Base-by-base conservation (phyloP, 2,329 filamentous ascomycete genomes). In the Pyrenochaeta sp. region DNA sequence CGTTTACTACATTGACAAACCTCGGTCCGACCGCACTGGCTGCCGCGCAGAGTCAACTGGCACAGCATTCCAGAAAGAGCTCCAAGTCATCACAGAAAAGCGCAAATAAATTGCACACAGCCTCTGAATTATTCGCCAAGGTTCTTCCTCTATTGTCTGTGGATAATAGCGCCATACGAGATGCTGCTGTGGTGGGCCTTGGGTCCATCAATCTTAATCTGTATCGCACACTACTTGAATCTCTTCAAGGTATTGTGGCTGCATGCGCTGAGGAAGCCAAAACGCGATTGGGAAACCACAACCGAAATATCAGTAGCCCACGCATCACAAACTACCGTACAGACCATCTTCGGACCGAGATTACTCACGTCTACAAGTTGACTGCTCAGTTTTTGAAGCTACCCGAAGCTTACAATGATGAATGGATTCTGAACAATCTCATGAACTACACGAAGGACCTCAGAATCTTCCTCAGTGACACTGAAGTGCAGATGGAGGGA, bases 161-260 rank as follows among this genome's bases (percentile, higher is more conserved):
- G 1, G 88, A 90, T 2, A 92, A 93, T 12, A 84, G 88, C 22
- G 90, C 91, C 0, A 92, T 99, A 19, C 86, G 95, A 50, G 92
- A 95, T 66, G 93, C 95, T 1, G 93, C 97, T 15, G 95, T 98
- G 9, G 85, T 91, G 30, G 93, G 94, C 2, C 87, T 99, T 72
- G 95, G 95, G 0, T 96, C 94, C 0, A 97, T 98, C 74, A 98
- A 98, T 71, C 88, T 92, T 52, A 94, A 96, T 68, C 90, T 98
- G 5, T 99, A 97, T 72, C 90, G 91, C 56, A 95, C 92, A 0
- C 81, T 99, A 12, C 84, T 99, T 0, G 93, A 99, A 72, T 93
- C 93, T 47, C 81, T 99, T 2, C 92, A 97, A 75, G 90, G 91
- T 13, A 92, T 92, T 45, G 93, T 97, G 5, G 88, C 88, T 39